Conservation (phyloP, 1,284 basidiomycete species). For the Blastosporella zonata region DNA sequence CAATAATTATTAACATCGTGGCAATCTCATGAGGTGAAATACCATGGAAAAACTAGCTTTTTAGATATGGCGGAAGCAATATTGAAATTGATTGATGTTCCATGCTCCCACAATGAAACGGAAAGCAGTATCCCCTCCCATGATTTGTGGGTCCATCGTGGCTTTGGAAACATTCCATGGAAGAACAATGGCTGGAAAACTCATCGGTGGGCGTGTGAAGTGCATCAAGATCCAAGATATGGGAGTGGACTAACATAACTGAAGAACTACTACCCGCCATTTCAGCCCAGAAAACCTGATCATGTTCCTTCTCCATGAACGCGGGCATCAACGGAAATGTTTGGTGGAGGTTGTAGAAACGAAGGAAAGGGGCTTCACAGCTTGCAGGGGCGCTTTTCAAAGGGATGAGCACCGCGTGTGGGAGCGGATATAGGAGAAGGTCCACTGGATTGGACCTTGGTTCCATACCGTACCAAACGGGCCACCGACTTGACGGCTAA, state of each 20-base stretch:
- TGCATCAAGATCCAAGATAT: background rate
- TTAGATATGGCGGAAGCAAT: slow-evolving; percentile 24
- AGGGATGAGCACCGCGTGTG: too few species aligned
- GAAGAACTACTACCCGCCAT: background rate
- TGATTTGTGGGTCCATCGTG: slow-evolving; percentile 1
- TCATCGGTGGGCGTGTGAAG: background rate
- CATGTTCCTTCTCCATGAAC: slow-evolving; percentile 1
- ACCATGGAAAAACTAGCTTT: slow-evolving; percentile 37
- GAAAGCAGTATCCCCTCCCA: slow-evolving; percentile 17
- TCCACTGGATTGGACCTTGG: too few species aligned
- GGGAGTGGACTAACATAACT: slow-evolving; percentile 12
- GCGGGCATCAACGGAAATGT: background rate
- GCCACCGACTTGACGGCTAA: too few species aligned
- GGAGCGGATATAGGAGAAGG: too few species aligned
- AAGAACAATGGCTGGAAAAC: slow-evolving; percentile 11
- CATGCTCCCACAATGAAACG: slow-evolving; percentile 9
- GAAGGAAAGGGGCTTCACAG: too few species aligned
- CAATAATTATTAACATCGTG: background rate
- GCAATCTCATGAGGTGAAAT: background rate
- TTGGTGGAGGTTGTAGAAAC: too few species aligned
- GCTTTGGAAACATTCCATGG: slow-evolving; percentile 10
- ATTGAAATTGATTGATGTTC: slow-evolving; percentile 23
- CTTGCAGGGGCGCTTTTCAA: too few species aligned
- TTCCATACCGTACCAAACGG: too few species aligned
- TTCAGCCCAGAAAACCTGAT: slow-evolving; percentile 10